Percentiles rank a stretch among this genome's conserved stretches.
phyloP scores from a whole-genome alignment of 2,329 filamentous ascomycete genomes.

The Claviceps sorghi region DNA sequence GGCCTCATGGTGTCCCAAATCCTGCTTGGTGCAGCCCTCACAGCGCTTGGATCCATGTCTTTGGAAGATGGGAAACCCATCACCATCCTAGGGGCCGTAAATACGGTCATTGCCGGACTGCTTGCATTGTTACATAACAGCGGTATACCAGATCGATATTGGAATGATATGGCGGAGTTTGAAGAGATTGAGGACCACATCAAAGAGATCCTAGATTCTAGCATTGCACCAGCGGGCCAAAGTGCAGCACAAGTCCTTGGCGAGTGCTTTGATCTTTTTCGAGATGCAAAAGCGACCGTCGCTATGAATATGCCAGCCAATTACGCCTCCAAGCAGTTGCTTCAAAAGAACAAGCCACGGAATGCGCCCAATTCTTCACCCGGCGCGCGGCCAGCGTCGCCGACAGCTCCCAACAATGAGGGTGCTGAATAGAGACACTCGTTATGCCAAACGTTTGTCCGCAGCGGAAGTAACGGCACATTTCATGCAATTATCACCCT shows the following conservation, averaged over 20 bases:
- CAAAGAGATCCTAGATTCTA: slow-evolving; percentile 33
- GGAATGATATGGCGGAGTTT: slow-evolving; percentile 34
- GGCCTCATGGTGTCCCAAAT: slow-evolving; percentile 33
- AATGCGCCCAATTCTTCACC: not conserved
- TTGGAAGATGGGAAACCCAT: slow-evolving; percentile 24
- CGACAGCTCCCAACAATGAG: not conserved
- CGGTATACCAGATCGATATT: slow-evolving; percentile 36
- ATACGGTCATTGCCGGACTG: slow-evolving; percentile 35
- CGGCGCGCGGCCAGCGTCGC: not conserved
- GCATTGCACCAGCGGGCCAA: slow-evolving; percentile 27
- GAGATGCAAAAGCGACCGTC: slow-evolving; percentile 31
- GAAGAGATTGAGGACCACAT: slow-evolving; percentile 34
- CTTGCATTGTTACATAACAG: slow-evolving; percentile 39
- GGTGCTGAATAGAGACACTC: not conserved
- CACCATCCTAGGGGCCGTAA: slow-evolving; percentile 34
- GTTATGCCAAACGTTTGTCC: not conserved
- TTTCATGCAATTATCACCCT: not conserved
- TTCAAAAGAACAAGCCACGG: slow-evolving; percentile 5
- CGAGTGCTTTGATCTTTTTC: slow-evolving; percentile 31
- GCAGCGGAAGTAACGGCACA: not conserved
- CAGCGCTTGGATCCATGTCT: slow-evolving; percentile 32
- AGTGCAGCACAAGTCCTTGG: slow-evolving; percentile 31
- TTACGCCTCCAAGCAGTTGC: slow-evolving; percentile 18
- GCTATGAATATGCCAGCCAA: slow-evolving; percentile 30
- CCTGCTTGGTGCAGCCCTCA: slow-evolving; percentile 32